Percentiles rank a stretch among this genome's conserved stretches.
These are phyloP conservation scores for Aspergillus fumigatiaffinis DNA, from an alignment of 2,329 filamentous ascomycete species.

Conservation along the genomic window DNA sequence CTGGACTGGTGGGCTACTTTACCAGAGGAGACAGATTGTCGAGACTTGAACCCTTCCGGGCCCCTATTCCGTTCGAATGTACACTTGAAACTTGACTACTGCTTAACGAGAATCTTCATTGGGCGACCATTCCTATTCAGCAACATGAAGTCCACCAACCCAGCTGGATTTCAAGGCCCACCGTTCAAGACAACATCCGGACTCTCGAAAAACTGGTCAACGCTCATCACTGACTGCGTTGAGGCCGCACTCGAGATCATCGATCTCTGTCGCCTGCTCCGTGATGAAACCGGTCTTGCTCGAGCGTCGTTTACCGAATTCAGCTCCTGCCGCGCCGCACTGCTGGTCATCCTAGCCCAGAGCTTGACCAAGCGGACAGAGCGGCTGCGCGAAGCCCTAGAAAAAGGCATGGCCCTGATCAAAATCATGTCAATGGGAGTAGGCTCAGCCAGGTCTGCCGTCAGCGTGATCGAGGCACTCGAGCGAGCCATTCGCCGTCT, in stretches of 20 bases:
- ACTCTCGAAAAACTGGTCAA: conserved; percentile 33
- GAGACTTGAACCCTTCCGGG: conserved; percentile 40
- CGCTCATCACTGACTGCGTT: conserved; percentile 51
- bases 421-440: conserved; percentile 53
- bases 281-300: conserved; percentile 51
- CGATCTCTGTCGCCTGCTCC: conserved; percentile 48
- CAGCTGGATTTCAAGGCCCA: conserved; percentile 13
- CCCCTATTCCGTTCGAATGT: conserved; percentile 47
- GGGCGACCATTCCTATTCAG: conserved; percentile 53
- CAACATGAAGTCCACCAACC: conserved; percentile 28
- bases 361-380: conserved; percentile 39
- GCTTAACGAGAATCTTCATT: conserved; percentile 51
- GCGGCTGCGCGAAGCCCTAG: conserved; percentile 43
- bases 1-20: conserved; percentile 43
- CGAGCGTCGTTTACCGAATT: conserved; percentile 56
- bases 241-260: conserved; percentile 51
- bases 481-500: conserved; percentile 47
- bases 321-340: conserved; percentile 52
- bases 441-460: conserved; percentile 51
- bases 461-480: conserved; percentile 52
- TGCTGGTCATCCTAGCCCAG: conserved; percentile 46
- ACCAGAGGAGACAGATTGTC: conserved; percentile 36
- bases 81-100: conserved; percentile 52
- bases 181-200: conserved; percentile 27
- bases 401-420: conserved; percentile 50